Percentiles rank a stretch among this genome's conserved stretches.
Conservation (phyloP, 371 early-diverging fungal genomes). For the Dinochytrium kinnereticum region DNA sequence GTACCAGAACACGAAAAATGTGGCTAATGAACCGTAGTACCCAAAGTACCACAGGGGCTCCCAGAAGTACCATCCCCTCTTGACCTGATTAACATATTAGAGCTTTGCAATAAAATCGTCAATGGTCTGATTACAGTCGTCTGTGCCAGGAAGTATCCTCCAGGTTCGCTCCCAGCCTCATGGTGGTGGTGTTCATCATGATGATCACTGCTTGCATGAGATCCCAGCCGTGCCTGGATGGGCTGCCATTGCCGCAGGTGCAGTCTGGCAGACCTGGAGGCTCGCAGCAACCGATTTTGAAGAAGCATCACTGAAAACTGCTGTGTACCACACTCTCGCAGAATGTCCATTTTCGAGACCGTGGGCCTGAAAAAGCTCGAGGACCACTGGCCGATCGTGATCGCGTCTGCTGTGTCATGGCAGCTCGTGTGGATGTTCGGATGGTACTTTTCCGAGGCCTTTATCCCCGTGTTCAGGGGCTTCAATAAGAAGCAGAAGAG, state of each 20-base stretch:
- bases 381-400: conserved; percentile 21
- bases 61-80: conserved; percentile 45
- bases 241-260: not conserved
- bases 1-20: conserved; percentile 33
- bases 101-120: not conserved
- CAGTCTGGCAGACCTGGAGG: not conserved
- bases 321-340: not conserved
- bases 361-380: conserved; percentile 10
- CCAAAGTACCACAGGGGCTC: conserved; percentile 49
- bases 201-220: conserved; percentile 3
- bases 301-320: not conserved
- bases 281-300: not conserved
- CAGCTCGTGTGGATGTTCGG: conserved; percentile 12
- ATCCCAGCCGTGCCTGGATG: conserved; percentile 1
- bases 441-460: not conserved
- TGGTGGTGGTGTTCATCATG: conserved; percentile 26
- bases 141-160: conserved; percentile 30
- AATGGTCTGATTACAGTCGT: not conserved
- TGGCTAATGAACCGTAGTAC: conserved; percentile 38
- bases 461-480: conserved; percentile 10
- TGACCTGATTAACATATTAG: not conserved
- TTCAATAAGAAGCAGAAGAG: conserved; percentile 45
- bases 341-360: conserved; percentile 10
- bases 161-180: conserved; percentile 21
- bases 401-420: conserved; percentile 28